These are phyloP conservation scores for Neurospora tetraspora DNA, from an alignment of 495 filamentous ascomycete genomes.

Conservation along the genomic window DNA sequence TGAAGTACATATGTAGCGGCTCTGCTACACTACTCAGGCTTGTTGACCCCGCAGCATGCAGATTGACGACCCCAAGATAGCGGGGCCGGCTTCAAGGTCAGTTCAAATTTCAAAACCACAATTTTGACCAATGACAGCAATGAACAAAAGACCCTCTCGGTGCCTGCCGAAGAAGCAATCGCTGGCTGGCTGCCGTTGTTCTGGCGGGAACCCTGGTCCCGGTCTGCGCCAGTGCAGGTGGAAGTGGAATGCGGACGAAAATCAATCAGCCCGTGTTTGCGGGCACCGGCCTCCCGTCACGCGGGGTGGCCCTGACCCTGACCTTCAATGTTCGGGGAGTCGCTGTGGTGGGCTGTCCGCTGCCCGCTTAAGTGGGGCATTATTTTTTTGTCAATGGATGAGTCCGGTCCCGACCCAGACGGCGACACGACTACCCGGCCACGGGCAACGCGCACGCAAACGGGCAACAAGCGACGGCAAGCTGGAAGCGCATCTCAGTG, in stretches of 20 bases:
- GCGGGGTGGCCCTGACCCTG: background rate
- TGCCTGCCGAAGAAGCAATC: background rate
- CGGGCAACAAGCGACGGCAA: background rate
- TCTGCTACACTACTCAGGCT: background rate
- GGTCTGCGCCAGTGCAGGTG: background rate
- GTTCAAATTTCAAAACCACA: background rate
- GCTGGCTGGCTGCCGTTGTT: background rate
- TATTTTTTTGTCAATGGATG: background rate
- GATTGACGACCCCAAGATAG: background rate
- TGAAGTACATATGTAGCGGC: background rate
- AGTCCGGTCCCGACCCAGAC: background rate
- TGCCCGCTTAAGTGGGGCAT: background rate
- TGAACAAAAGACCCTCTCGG: background rate
- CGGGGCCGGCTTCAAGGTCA: background rate
- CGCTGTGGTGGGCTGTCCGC: background rate
- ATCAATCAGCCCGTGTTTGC: background rate
- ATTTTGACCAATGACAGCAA: background rate
- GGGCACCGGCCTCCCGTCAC: background rate
- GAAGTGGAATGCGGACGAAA: background rate
- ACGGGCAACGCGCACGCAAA: background rate
- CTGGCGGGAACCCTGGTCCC: background rate
- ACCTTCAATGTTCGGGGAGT: background rate
- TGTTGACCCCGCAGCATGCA: background rate
- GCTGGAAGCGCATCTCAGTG: background rate
- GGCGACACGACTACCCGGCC: background rate